phyloP scores from a whole-genome alignment of 176 grass and related monocot species.

The Carex scoparia region DNA sequence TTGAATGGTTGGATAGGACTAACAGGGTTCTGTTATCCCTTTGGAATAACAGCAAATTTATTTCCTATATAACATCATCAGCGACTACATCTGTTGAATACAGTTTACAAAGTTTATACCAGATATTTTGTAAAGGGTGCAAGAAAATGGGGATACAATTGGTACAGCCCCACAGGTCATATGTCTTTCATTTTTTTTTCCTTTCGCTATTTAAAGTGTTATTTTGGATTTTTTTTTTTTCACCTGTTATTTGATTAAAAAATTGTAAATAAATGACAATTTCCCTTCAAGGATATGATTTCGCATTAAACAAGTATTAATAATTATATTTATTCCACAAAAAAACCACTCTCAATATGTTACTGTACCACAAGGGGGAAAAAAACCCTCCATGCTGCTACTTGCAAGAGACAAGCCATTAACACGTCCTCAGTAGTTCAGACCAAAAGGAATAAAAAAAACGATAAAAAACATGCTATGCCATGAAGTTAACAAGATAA shows the following conservation, averaged over 20 bases:
- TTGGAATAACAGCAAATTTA: too few species aligned
- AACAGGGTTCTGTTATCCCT: too few species aligned
- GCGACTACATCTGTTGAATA: not conserved
- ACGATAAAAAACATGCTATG: not conserved
- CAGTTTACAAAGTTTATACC: not conserved
- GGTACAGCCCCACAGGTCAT: not conserved
- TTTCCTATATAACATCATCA: not conserved
- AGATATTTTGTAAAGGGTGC: not conserved
- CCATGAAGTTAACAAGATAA: not conserved
- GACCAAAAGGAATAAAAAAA: not conserved
- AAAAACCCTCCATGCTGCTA: not conserved
- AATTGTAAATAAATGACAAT: not conserved
- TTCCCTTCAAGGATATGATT: not conserved
- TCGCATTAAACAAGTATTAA: not conserved
- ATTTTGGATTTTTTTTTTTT: too few species aligned
- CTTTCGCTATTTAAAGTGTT: not conserved
- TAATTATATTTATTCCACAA: conserved; percentile 1
- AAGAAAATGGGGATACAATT: not conserved
- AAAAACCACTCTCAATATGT: conserved; percentile 7
- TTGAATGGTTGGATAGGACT: too few species aligned
- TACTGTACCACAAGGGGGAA: not conserved
- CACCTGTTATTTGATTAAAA: not conserved
- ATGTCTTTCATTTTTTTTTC: not conserved
- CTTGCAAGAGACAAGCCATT: not conserved
- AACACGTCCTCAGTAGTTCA: not conserved